Evolutionary conservation across 805 yeast genomes (phyloP).

Genomic region (Pichia thaimueangensis): DNA sequence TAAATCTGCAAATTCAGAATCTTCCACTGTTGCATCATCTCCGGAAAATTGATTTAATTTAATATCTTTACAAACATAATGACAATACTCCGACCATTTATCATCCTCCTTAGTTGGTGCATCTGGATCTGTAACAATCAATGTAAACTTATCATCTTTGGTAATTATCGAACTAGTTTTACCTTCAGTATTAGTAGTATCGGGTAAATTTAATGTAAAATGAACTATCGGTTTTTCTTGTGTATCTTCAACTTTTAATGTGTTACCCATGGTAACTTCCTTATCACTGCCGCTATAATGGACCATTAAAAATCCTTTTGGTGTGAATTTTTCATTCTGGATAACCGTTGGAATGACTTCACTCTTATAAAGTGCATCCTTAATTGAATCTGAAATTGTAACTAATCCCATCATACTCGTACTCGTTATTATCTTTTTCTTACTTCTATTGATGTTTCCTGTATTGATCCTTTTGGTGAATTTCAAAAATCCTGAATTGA

Average conservation of each 20-base stretch:
- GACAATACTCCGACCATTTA: constrained; percentile 85
- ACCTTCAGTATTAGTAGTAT: constrained; percentile 17
- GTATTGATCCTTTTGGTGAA: neutral
- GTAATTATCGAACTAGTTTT: constrained; percentile 34
- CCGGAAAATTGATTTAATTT: constrained; percentile 35
- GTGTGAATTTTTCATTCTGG: constrained; percentile 30
- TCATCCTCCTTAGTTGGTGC: constrained; percentile 81
- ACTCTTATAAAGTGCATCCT: constrained; percentile 43
- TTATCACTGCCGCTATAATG: constrained; percentile 45
- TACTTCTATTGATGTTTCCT: constrained; percentile 49
- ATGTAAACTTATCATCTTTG: constrained; percentile 51
- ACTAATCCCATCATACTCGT: constrained; percentile 29
- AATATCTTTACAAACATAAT: constrained; percentile 59
- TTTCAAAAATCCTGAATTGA: neutral
- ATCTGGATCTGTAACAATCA: constrained; percentile 88
- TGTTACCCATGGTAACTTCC: constrained; percentile 77
- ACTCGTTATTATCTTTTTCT: constrained; percentile 21
- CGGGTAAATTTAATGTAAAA: constrained; percentile 43
- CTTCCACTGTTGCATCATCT: constrained; percentile 19
- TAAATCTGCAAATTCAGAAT: constrained; percentile 10
- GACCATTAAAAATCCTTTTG: constrained; percentile 56
- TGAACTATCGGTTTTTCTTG: constrained; percentile 62
- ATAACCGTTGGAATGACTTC: constrained; percentile 48
- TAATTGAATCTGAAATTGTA: constrained; percentile 50
- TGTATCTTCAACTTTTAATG: constrained; percentile 56